These are phyloP conservation scores for Mycena epipterygia DNA, from an alignment of 768 basidiomycete species.

Conservation along the genomic window DNA sequence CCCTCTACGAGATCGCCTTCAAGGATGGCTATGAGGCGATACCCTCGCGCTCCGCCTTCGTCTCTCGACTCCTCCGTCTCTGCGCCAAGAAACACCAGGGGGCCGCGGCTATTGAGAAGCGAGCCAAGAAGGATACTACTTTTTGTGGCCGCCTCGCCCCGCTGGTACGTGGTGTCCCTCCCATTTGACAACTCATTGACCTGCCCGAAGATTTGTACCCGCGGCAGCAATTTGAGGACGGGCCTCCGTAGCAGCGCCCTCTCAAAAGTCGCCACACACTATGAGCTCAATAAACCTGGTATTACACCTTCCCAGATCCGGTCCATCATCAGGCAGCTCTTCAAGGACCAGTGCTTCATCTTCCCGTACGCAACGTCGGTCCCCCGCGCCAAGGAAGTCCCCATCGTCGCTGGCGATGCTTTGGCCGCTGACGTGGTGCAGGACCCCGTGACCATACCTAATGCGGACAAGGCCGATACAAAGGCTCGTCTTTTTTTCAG, in stretches of 20 bases:
- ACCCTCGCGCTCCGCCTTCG: not conserved
- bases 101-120: not conserved
- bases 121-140: not conserved
- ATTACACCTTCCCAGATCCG: not conserved
- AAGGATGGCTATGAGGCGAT: not conserved
- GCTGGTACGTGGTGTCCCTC: not conserved
- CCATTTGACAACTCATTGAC: too few species aligned
- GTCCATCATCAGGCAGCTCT: not conserved
- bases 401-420: not conserved
- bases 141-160: not conserved
- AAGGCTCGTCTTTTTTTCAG: not conserved
- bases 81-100: not conserved
- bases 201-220: not conserved
- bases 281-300: slow-evolving; percentile 10
- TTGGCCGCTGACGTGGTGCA: not conserved
- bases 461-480: too few species aligned
- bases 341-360: not conserved
- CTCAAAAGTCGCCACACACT: slow-evolving; percentile 7
- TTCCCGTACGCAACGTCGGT: not conserved
- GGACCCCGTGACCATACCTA: too few species aligned
- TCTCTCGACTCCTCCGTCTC: not conserved
- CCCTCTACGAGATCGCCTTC: not conserved
- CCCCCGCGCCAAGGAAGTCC: not conserved
- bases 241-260: not conserved
- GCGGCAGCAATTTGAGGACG: not conserved